A percentile compares a stretch with the other conserved stretches of the same genome.
Evolutionary conservation across 129 eudicot genomes (phyloP).

Genomic region (Saussurea involucrata): DNA sequence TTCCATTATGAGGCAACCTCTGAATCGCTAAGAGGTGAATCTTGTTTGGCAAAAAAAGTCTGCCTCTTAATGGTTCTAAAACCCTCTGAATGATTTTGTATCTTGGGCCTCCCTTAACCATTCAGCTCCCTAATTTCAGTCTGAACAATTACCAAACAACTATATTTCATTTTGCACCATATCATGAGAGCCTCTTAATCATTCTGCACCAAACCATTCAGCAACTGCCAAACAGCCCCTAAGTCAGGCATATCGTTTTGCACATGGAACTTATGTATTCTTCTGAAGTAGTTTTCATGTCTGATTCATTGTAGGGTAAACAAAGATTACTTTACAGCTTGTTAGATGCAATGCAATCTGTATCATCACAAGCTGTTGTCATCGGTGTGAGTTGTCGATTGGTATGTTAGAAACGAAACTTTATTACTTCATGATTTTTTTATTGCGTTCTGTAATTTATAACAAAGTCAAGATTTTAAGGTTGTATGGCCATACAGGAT

Average conservation of each 20-base stretch:
- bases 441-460: background rate
- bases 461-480: background rate
- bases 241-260: background rate
- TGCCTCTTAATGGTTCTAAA: no score
- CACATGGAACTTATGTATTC: background rate
- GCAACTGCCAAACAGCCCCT: no score
- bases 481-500: conserved; percentile 50
- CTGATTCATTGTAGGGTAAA: conserved; percentile 60
- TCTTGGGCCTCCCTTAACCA: no score
- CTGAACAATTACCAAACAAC: no score
- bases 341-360: conserved; percentile 40
- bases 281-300: background rate
- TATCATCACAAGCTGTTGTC: conserved; percentile 97
- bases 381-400: conserved; percentile 85
- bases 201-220: no score
- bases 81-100: no score
- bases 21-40: no score
- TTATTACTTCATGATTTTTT: background rate
- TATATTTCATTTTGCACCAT: no score
- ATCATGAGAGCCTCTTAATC: no score
- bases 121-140: no score
- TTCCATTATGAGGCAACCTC: no score
- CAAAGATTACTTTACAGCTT: conserved; percentile 75
- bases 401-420: conserved; percentile 43
- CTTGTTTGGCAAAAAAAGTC: no score